Percentiles rank a stretch among this genome's conserved stretches.
phyloP scores from a whole-genome alignment of 192 early-diverging fungal genomes.

The Thamnidium elegans region DNA sequence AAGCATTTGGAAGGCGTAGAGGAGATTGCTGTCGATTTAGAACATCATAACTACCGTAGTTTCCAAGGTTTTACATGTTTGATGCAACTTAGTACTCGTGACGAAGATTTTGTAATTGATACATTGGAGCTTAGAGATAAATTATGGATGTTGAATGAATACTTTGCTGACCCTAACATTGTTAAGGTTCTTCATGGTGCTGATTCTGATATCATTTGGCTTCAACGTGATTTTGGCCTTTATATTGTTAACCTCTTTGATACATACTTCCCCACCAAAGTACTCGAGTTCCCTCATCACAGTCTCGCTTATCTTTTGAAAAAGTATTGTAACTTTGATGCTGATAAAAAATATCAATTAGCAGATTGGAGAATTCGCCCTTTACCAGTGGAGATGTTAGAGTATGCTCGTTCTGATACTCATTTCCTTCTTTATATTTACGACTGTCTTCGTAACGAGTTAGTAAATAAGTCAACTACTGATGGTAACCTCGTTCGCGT shows the following conservation, averaged over 20 bases:
- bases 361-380: slow-evolving; percentile 99
- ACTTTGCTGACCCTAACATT: slow-evolving; percentile 83
- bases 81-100: slow-evolving; percentile 88
- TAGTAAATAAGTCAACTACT: slow-evolving; percentile 62
- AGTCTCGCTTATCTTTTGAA: slow-evolving; percentile 81
- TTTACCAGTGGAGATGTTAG: slow-evolving; percentile 85
- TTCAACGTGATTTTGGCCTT: slow-evolving; percentile 95
- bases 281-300: slow-evolving; percentile 79
- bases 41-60: slow-evolving; percentile 93
- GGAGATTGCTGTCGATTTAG: slow-evolving; percentile 93
- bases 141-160: slow-evolving; percentile 74
- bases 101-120: slow-evolving; percentile 89
- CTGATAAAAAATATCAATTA: slow-evolving; percentile 93
- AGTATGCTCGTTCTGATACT: slow-evolving; percentile 92
- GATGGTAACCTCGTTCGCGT: slow-evolving; percentile 65
- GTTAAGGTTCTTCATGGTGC: slow-evolving; percentile 96
- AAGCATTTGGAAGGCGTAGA: slow-evolving; percentile 51
- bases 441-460: slow-evolving; percentile 86
- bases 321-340: slow-evolving; percentile 70
- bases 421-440: slow-evolving; percentile 95
- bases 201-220: slow-evolving; percentile 93
- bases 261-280: slow-evolving; percentile 89
- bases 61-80: slow-evolving; percentile 95
- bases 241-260: slow-evolving; percentile 97
- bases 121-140: slow-evolving; percentile 74